Conservation (phyloP, 2,329 filamentous ascomycete species). For the Fusarium mundagurra region DNA sequence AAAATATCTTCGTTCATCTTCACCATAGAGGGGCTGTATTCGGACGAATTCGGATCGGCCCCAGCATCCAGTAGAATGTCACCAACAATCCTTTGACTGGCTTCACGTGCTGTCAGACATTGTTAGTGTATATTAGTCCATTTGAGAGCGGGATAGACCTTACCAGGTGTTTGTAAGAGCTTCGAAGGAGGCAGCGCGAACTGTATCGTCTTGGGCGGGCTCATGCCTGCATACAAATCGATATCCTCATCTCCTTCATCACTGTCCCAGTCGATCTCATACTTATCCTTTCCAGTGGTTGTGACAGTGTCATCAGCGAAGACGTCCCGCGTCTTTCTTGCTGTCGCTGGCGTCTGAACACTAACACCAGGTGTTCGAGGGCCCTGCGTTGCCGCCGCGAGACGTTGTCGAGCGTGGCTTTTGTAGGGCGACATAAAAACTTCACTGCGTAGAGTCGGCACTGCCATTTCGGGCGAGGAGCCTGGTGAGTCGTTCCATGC, state of each 20-base stretch:
- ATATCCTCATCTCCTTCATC: slow-evolving; percentile 75
- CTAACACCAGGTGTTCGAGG: slow-evolving; percentile 84
- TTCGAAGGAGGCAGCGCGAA: slow-evolving; percentile 82
- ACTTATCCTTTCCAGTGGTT: slow-evolving; percentile 48
- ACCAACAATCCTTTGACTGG: slow-evolving; percentile 82
- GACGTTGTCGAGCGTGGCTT: slow-evolving; percentile 55
- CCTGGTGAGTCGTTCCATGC: slow-evolving; percentile 68
- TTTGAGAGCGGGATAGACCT: slow-evolving; percentile 37
- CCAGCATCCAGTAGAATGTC: slow-evolving; percentile 82
- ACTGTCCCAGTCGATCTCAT: slow-evolving; percentile 78
- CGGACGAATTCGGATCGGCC: slow-evolving; percentile 63
- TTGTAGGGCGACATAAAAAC: slow-evolving; percentile 81
- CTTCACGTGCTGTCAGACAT: slow-evolving; percentile 71
- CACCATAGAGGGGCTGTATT: slow-evolving; percentile 73
- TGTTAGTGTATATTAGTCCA: background rate
- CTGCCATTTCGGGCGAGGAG: slow-evolving; percentile 80
- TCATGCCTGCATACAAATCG: slow-evolving; percentile 75
- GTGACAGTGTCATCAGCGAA: slow-evolving; percentile 49
- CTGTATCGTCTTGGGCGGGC: slow-evolving; percentile 92
- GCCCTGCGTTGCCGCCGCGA: slow-evolving; percentile 54
- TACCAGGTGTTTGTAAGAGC: slow-evolving; percentile 82
- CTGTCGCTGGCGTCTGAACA: slow-evolving; percentile 76
- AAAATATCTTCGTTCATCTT: slow-evolving; percentile 71
- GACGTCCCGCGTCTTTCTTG: slow-evolving; percentile 60
- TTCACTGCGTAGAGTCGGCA: slow-evolving; percentile 84